Evolutionary conservation across 805 yeast genomes (phyloP), one percentile per base, ranked within the genome.

Genomic region (Starmerella gropengiesseri): DNA sequence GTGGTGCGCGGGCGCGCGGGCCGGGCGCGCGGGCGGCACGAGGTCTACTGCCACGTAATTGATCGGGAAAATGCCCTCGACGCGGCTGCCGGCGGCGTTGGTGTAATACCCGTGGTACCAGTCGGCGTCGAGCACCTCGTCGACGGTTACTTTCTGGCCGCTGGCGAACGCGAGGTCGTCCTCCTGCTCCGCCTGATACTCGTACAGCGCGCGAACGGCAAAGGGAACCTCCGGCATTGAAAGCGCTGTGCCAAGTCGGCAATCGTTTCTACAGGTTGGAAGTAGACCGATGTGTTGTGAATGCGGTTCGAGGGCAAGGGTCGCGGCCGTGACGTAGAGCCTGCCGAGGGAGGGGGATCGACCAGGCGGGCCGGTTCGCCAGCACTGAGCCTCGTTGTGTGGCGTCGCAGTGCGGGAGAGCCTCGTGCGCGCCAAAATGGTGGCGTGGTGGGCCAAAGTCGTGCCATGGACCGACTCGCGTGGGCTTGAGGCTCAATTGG

Each of bases 41-140:
- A 34, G 29, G 20, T 47, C 48, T 8, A 42, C 28, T n/a, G 74
- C 74, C 5, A 89, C 97, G 64, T 84, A 89, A 56, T 75, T 77
- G 58, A 73, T 75, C 3, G 98, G 98, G 55, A 91, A 91, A 65
- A 87, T 78, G 7, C 98, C 98, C 17, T 72, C 61, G 34, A 64
- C 29, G 11, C 61, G 20, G 49, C 55, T 5, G 16, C 39, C 35
- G 19, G 83, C 83, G 16, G 43, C 31, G 25, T 65, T 64, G 46
- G 65, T 71, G 53, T 72, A 81, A 4, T 68, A 64, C 3, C 98
- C 98, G 30, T 72, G 66, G 57, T 74, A 81, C 97, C 97, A 91
- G 49, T 87, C 95, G 6, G 78, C 94, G 60, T 89, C 96, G 52
- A 85, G 95, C 41, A 83, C 68, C 29, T 74, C 75, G 5, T 78